Conservation (phyloP, 495 filamentous ascomycete genomes). For the Daldinia decipiens region DNA sequence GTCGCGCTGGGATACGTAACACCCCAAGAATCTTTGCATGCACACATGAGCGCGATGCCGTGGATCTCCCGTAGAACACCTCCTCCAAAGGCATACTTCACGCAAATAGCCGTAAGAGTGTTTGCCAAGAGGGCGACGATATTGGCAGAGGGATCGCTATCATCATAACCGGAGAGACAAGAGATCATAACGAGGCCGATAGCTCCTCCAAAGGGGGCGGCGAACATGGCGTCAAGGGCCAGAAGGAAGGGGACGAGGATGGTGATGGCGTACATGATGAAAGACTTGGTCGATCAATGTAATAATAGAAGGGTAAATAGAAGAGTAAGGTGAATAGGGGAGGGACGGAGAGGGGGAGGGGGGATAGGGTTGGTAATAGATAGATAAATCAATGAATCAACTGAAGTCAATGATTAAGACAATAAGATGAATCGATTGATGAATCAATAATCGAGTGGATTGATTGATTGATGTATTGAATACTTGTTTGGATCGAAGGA, state of each 20-base stretch:
- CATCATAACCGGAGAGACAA: neutral
- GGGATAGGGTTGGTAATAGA: neutral
- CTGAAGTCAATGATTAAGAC: neutral
- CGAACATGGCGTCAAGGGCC: slow-evolving; percentile 16
- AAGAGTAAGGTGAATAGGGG: neutral
- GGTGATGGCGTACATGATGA: slow-evolving; percentile 22
- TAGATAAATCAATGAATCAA: slow-evolving; percentile 1
- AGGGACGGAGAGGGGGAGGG: neutral
- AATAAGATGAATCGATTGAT: neutral
- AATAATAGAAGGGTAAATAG: neutral
- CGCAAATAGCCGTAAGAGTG: neutral
- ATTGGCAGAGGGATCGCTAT: neutral
- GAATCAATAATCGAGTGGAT: neutral
- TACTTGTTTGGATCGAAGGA: neutral
- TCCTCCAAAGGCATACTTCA: neutral
- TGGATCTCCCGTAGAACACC: neutral
- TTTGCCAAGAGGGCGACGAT: neutral
- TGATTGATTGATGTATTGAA: neutral
- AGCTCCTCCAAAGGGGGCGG: slow-evolving; percentile 9
- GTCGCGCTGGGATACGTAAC: neutral
- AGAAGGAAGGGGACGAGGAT: slow-evolving; percentile 24
- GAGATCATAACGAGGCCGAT: slow-evolving; percentile 15
- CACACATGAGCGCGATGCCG: slow-evolving; percentile 7
- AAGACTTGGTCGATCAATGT: slow-evolving; percentile 1
- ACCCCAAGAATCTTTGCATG: slow-evolving; percentile 14